Base-by-base conservation (phyloP, 495 filamentous ascomycete species). In the Trichoderma asperelloides region DNA sequence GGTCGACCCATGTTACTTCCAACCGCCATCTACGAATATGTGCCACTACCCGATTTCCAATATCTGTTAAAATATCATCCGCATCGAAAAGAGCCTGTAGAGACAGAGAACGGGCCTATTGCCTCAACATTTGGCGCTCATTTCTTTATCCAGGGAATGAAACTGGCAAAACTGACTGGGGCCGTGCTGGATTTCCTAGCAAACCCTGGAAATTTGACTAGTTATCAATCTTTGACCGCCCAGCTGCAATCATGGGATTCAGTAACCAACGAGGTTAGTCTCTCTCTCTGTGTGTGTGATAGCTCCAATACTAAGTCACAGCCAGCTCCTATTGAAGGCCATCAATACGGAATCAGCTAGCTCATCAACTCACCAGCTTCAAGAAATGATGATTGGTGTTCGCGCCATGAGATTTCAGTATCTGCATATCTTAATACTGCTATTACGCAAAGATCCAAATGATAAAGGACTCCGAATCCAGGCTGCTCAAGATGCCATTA, bases 1-100 rank as follows among this genome's bases (percentile, higher is more conserved):
- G 73, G 73, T 16, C 70, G 73, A 21, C 71, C 68, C 18, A 39
- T 70, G 11, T 70, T 74, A 16, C 63, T 74, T 40, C 70, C 73
- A 2, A 57, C 63, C 2, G 25, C 49, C 11, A 37, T 68, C 2
- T 74, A 70, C 60, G 55, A 66, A 21, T 28, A 73, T 33, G 68
- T 74, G 7, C 71, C 73, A 5, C 45, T 68, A n/a, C 73, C 71
- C 5, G 43, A 45, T 30, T 21, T 55, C 21, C n/a, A 21, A 9
- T 55, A 55, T 23, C 49, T 55, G 1, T n/a, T 55, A 11, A 23
- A n/a, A 3, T 25, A 55, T n/a, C 18, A 55, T 25, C 49, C 49
- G n/a, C 49, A 55, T 23, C 8, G 49, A 21, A 25, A 25, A 11
- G n/a, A 25, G n/a, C n/a, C 49, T 23, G 11, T 55, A 21, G 1